These are phyloP conservation scores for Fusarium beomiforme DNA, from an alignment of 2,329 filamentous ascomycete genomes.

Conservation along the genomic window DNA sequence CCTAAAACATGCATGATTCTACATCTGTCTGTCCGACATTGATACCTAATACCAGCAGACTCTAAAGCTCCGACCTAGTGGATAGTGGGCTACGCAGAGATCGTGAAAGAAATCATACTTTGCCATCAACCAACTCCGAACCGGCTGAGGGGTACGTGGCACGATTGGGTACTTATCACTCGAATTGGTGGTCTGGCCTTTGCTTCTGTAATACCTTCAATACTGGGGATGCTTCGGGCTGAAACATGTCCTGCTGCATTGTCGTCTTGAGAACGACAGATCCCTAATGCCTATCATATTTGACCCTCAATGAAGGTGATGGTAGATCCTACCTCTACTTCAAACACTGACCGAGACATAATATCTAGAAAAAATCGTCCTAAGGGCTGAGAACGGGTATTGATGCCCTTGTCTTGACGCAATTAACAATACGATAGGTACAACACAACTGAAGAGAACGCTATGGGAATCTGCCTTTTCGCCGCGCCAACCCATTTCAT, in stretches of 20 bases:
- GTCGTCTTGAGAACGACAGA: neutral
- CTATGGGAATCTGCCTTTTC: constrained; percentile 40
- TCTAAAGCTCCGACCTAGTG: neutral
- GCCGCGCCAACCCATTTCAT: constrained; percentile 37
- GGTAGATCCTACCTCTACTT: neutral
- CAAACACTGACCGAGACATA: neutral
- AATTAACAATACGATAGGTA: constrained; percentile 20
- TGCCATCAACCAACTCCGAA: neutral
- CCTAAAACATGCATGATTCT: constrained; percentile 11
- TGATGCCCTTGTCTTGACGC: constrained; percentile 7
- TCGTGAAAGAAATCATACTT: constrained; percentile 12
- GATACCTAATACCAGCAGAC: neutral
- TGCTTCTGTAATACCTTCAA: neutral
- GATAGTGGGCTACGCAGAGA: neutral
- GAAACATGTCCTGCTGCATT: neutral
- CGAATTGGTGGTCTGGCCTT: neutral
- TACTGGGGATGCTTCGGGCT: neutral
- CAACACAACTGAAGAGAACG: constrained; percentile 34
- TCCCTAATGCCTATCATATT: neutral
- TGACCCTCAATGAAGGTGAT: neutral
- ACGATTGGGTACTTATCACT: neutral
- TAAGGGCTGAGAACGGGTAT: constrained; percentile 1
- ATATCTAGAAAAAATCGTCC: neutral
- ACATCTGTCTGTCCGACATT: constrained; percentile 10
- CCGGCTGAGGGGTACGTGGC: neutral